Percentiles rank a stretch among this genome's conserved stretches.
Evolutionary conservation across 495 filamentous ascomycete species (phyloP).

Genomic region (Hypoxylon lienhwacheense): DNA sequence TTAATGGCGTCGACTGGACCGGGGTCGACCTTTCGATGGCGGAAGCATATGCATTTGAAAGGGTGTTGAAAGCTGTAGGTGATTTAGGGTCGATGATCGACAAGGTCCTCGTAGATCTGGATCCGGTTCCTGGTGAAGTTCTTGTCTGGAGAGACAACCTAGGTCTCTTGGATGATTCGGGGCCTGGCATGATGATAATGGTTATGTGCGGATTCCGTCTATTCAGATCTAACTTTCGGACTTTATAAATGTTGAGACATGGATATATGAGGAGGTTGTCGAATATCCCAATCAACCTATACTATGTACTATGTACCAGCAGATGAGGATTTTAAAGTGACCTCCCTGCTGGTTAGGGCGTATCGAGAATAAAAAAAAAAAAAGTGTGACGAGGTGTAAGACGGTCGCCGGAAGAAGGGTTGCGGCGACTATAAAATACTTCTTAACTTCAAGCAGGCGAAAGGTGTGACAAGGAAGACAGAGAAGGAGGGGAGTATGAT

Average conservation of each 20-base stretch:
- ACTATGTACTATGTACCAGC: too few species aligned
- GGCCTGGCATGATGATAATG: constrained; percentile 25
- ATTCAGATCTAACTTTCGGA: neutral
- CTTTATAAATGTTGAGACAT: constrained; percentile 4
- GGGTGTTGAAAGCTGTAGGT: constrained; percentile 79
- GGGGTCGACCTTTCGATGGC: constrained; percentile 67
- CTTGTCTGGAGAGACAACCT: constrained; percentile 81
- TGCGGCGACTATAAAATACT: constrained; percentile 33
- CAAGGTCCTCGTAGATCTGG: constrained; percentile 42
- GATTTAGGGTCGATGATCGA: constrained; percentile 62
- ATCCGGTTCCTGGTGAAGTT: constrained; percentile 26
- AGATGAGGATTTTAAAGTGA: constrained; percentile 24
- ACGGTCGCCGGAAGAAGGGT: constrained; percentile 23
- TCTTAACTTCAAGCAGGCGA: constrained; percentile 15
- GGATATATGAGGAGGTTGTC: constrained; percentile 15
- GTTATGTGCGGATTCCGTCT: neutral
- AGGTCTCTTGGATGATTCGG: constrained; percentile 57
- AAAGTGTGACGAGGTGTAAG: constrained; percentile 3
- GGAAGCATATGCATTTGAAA: constrained; percentile 75
- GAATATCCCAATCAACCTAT: constrained; percentile 16
- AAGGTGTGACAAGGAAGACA: constrained; percentile 5
- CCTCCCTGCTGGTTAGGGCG: constrained; percentile 21
- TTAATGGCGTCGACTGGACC: constrained; percentile 44
- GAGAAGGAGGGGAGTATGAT: constrained; percentile 13
- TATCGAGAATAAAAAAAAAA: constrained; percentile 11